phyloP scores from a whole-genome alignment of 805 yeast species.

The Saturnispora quitensis region DNA sequence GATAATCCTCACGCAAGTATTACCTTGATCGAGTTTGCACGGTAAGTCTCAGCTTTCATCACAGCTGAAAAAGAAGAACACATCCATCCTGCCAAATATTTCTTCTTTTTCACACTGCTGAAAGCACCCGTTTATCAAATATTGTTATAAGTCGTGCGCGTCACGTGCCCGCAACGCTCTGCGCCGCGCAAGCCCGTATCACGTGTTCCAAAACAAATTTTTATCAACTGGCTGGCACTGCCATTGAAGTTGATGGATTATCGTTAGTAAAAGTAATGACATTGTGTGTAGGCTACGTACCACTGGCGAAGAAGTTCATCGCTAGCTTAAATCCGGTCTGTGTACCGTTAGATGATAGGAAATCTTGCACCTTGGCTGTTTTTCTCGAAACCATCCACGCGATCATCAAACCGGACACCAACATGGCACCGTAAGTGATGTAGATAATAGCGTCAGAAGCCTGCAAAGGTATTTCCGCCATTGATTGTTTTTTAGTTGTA shows the following conservation, averaged over 20 bases:
- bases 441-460: slow-evolving; percentile 56
- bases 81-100: neutral
- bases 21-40: slow-evolving; percentile 74
- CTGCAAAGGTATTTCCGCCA: slow-evolving; percentile 32
- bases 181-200: too few species aligned
- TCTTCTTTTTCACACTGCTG: neutral
- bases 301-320: slow-evolving; percentile 83
- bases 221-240: too few species aligned
- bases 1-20: slow-evolving; percentile 72
- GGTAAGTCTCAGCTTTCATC: slow-evolving; percentile 73
- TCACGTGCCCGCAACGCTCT: neutral
- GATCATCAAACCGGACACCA: slow-evolving; percentile 44
- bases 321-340: slow-evolving; percentile 75
- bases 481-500: slow-evolving; percentile 1
- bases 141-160: slow-evolving; percentile 14
- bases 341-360: slow-evolving; percentile 71
- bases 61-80: slow-evolving; percentile 36
- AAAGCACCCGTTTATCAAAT: slow-evolving; percentile 40
- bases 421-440: slow-evolving; percentile 45
- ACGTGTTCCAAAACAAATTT: too few species aligned
- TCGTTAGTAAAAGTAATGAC: slow-evolving; percentile 6
- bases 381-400: slow-evolving; percentile 48
- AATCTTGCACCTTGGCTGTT: slow-evolving; percentile 33
- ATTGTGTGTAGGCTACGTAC: slow-evolving; percentile 37
- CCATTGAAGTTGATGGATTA: neutral